Percentiles rank a stretch among this genome's conserved stretches.
These are phyloP conservation scores for Dacryopinax spathularia DNA, from an alignment of 768 basidiomycete genomes.

Conservation along the genomic window DNA sequence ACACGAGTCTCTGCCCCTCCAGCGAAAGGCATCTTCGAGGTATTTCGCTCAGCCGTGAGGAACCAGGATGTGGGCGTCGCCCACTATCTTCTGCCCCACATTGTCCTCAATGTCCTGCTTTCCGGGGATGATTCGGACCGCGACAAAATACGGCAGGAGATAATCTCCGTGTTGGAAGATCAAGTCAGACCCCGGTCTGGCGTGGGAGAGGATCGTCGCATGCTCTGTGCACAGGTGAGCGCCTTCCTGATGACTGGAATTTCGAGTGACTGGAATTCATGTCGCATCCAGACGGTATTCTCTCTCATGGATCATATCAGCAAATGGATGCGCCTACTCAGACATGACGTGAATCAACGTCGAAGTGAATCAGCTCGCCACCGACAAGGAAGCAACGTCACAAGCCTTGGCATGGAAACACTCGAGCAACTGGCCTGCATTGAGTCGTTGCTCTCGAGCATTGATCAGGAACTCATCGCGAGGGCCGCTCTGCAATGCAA, in stretches of 20 bases:
- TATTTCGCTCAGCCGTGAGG: slow-evolving; percentile 61
- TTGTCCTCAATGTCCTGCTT: slow-evolving; percentile 72
- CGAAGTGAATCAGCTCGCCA: slow-evolving; percentile 32
- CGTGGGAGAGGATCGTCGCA: slow-evolving; percentile 60
- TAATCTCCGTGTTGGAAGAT: slow-evolving; percentile 70
- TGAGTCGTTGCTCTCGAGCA: slow-evolving; percentile 68
- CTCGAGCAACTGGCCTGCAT: slow-evolving; percentile 54
- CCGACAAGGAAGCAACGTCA: not conserved
- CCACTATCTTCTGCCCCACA: slow-evolving; percentile 76
- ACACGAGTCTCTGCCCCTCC: slow-evolving; percentile 40
- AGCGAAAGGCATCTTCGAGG: slow-evolving; percentile 58
- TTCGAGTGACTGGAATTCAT: not conserved
- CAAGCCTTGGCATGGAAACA: slow-evolving; percentile 19
- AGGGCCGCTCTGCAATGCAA: slow-evolving; percentile 89
- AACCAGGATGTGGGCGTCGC: slow-evolving; percentile 93
- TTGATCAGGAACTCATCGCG: slow-evolving; percentile 79
- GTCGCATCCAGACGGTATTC: slow-evolving; percentile 58
- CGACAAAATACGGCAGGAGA: slow-evolving; percentile 54
- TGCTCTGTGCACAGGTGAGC: slow-evolving; percentile 86
- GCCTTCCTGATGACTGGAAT: not conserved
- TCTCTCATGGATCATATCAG: slow-evolving; percentile 89
- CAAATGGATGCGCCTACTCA: slow-evolving; percentile 66
- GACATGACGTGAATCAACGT: slow-evolving; percentile 46
- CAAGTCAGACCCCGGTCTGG: slow-evolving; percentile 52
- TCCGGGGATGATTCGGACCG: slow-evolving; percentile 53